Base-by-base conservation (phyloP, 202 grass and related monocot species). In the Dendrocalamus latiflorus region DNA sequence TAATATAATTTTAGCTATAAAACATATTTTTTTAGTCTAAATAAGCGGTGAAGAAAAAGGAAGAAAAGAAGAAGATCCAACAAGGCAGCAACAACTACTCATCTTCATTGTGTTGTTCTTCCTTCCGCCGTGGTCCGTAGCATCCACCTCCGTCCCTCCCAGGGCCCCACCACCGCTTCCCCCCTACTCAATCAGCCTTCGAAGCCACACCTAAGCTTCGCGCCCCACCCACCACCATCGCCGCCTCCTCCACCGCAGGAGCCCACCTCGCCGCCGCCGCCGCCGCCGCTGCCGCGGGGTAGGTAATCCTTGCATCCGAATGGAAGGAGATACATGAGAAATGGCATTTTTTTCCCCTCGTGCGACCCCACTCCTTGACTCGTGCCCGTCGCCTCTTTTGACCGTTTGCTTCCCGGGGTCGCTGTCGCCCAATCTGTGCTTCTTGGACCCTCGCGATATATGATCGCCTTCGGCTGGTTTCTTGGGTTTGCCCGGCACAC, bases 341-440 rank as follows among this genome's bases (percentile, higher is more conserved):
- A 21, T 8, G 8, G 2, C 9, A 1, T 3, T 3, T 12, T 63
- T 8, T 33, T 4, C n/a, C 26, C 26, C 43, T 66, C 16, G 8
- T n/a, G 9, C 37, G 71, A 16, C 82, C 60, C 72, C 11, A 51
- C 26, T 76, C 18, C 37, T 30, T 24, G 24, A 18, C 36, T 38
- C 14, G 36, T 25, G 7, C 43, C 6, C 16, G 45, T 16, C 42
- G 25, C 58, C 72, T 53, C 18, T 76, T 41, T 84, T 84, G 82
- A 84, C 72, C 59, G 12, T 51, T 84, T 54, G 56, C 53, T 38
- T 37, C 56, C 18, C 9, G 14, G 15, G 39, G 82, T 85, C 64
- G 82, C 74, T 61, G 41, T 77, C 64, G 18, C 38, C 12, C 26
- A 50, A 28, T 51, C 18, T 37, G 38, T 25, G 60, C 33, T 47